Evolutionary conservation across 2,329 filamentous ascomycete genomes (phyloP), one percentile per base, ranked within the genome.

Genomic region (Trematosphaeria pertusa): DNA sequence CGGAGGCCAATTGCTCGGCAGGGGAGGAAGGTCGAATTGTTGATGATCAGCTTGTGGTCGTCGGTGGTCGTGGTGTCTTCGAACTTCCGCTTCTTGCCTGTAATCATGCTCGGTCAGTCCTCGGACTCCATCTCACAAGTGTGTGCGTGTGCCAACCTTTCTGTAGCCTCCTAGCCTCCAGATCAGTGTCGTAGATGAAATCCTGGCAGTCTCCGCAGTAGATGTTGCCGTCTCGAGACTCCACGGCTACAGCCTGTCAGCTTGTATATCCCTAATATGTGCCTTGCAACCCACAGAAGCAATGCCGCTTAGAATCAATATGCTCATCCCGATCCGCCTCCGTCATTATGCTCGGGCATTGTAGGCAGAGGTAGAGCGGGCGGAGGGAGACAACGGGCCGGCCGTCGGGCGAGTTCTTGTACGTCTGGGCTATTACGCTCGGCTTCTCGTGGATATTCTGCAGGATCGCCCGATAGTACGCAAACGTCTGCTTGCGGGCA

Each of bases 1-100:
- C 94, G 86, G 30, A 97, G 83, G 8, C 94, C 93, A 58, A 88
- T 91, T 14, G 91, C 91, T 46, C 89, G 86, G 67, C 93, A 97
- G 10, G 91, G 88, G 5, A 89, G 87, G 46, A 86, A 83, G 20
- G 83, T 87, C 10, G 91, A 92, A 66, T 97, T 95, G 50, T 80
- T 80, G 31, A 85, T 82, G 54, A 96, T 87, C 61, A 89, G 91
- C 44, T 84, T 80, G 46, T 90, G 85, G 54, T 93, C 88, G 48
- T 92, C 88, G 46, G 69, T 58, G 39, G 62, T 70, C 11, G 65
- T 75, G 48, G 62, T 87, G 84, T 91, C 88, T 60, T 89, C 86
- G 53, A 85, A 82, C 65, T 91, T 91, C 56, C 89, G 81, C 75
- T 92, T 93, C 53, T 87, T 87, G 52, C 79, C 69, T 72, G 37